Evolutionary conservation across 2,329 filamentous ascomycete species (phyloP), one percentile per base, ranked within the genome.

Genomic region (Phaeosphaeriaceae sp.): DNA sequence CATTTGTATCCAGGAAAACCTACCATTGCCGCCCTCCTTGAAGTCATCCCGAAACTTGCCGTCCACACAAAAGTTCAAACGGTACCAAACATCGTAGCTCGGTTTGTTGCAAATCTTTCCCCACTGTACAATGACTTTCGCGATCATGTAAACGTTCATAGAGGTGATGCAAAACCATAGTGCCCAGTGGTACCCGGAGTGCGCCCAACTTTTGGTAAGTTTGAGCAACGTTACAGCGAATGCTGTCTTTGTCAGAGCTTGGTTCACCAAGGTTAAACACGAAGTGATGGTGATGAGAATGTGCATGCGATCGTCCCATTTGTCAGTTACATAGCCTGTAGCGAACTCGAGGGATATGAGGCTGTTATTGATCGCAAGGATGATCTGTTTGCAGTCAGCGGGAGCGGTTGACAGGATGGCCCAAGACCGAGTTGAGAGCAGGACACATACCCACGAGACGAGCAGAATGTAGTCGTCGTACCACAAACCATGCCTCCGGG

Each of bases 301-400:
- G 65, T 83, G 82, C 83, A 85, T 85, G 54, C 78, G 79, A 60
- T 84, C 81, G 58, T 82, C 80, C 83, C 83, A 85, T 19, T 73
- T 66, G n/a, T 80, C 68, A 0, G 74, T 68, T 5, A 83, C 78
- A 60, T 85, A 85, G 52, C 82, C 83, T 8, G 79, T 84, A 7
- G 79, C 81, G 56, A 81, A 85, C 58, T 85, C 74, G 49, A 80
- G 62, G 1, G 80, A 68, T 54, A 84, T 84, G 17, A 85, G 65
- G 49, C 69, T 78, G 59, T 85, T 78, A 67, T 81, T 84, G 40
- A 71, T 68, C 30, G 57, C 53, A n/a, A 82, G 69, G 3, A 84
- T 66, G 8, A 75, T 35, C 83, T 24, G 2, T 1, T n/a, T 10
- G 17, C 15, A 9, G 24, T 70, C 44, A 67, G 60, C 49, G 21